Conservation (phyloP, 495 filamentous ascomycete genomes). For the Amorphotheca resinae region DNA sequence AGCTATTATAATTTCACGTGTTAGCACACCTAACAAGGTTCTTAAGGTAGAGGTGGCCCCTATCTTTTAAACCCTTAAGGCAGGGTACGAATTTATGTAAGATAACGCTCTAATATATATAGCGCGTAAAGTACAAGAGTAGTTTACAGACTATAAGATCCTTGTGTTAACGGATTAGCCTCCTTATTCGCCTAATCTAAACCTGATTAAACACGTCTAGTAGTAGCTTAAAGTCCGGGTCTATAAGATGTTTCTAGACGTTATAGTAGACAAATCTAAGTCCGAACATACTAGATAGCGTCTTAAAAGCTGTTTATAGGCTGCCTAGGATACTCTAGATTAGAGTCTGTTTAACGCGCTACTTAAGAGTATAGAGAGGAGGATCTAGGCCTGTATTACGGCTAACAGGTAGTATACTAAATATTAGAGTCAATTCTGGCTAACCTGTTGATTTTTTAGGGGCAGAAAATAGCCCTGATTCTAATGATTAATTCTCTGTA, state of each 20-base stretch:
- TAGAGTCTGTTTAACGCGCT: neutral
- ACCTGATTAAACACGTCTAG: neutral
- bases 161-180: neutral
- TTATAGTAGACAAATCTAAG: neutral
- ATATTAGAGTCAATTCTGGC: too few species aligned
- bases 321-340: neutral
- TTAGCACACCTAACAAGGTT: too few species aligned
- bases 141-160: neutral
- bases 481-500: too few species aligned
- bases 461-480: too few species aligned
- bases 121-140: neutral
- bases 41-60: neutral
- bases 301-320: neutral
- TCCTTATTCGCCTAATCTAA: neutral
- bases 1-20: too few species aligned
- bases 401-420: neutral
- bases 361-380: neutral
- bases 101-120: constrained; percentile 1
- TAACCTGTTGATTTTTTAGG: too few species aligned
- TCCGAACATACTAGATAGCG: neutral
- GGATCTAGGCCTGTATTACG: neutral
- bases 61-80: neutral
- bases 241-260: neutral
- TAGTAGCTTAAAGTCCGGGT: neutral
- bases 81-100: constrained; percentile 2